phyloP scores from a whole-genome alignment of 805 yeast species.

The Candida dajiaensis region DNA sequence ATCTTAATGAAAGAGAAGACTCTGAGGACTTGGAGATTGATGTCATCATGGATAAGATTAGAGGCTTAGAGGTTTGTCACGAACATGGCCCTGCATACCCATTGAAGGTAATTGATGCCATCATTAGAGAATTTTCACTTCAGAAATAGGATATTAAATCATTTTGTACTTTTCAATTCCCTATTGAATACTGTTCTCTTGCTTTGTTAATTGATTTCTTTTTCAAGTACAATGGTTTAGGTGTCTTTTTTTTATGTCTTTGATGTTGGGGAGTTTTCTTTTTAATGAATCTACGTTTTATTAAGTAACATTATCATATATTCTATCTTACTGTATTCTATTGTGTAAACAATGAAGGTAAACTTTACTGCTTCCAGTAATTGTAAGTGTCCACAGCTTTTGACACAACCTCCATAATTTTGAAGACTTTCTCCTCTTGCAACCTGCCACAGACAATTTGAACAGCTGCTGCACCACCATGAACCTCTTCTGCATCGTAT shows the following conservation, averaged over 20 bases:
- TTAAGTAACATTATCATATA: not conserved
- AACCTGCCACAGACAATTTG: conserved; percentile 56
- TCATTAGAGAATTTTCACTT: conserved; percentile 5
- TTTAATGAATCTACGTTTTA: not conserved
- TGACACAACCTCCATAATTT: conserved; percentile 37
- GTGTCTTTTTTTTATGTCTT: too few relatives aligned
- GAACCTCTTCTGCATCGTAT: conserved; percentile 46
- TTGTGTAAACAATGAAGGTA: too few relatives aligned
- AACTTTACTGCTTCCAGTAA: conserved; percentile 12
- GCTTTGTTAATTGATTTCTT: not conserved
- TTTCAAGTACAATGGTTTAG: not conserved
- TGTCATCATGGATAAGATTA: conserved; percentile 51
- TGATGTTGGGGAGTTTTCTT: not conserved
- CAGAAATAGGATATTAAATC: not conserved
- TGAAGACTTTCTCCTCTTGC: conserved; percentile 57
- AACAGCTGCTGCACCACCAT: conserved; percentile 60
- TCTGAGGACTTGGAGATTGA: conserved; percentile 46
- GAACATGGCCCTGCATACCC: conserved; percentile 73
- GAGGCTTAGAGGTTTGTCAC: conserved; percentile 71
- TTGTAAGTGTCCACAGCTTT: conserved; percentile 21
- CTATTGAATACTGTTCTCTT: too few relatives aligned
- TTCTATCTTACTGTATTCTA: not conserved
- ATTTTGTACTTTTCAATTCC: too few relatives aligned
- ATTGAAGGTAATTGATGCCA: conserved; percentile 35
- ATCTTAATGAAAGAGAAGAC: conserved; percentile 45